A percentile compares a stretch with the other conserved stretches of the same genome.
Evolutionary conservation across 106 monocot genomes (phyloP).

Genomic region (Allium sativum): DNA sequence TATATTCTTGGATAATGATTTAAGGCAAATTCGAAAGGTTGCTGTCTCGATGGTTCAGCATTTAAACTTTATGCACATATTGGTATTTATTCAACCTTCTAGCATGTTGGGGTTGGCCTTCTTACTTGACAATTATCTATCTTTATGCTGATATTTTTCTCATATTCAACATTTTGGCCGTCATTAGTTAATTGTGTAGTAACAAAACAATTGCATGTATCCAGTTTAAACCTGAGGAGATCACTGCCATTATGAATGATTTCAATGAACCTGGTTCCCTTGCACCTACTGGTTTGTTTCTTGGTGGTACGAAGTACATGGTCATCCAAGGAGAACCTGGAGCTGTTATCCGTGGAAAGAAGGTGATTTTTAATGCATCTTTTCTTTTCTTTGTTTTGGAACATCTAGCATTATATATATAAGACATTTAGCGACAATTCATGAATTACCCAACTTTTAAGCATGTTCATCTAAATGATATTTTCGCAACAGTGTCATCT

Average conservation of each 20-base stretch:
- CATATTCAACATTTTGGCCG: neutral
- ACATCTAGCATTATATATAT: no score
- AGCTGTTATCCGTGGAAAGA: slow-evolving; percentile 60
- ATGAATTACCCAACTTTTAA: no score
- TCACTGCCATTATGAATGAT: slow-evolving; percentile 44
- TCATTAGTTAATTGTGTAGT: neutral
- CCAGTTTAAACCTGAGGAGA: slow-evolving; percentile 41
- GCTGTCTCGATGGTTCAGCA: no score
- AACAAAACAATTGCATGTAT: slow-evolving; percentile 1
- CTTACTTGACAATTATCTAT: neutral
- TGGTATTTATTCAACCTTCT: no score
- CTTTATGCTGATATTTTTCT: neutral
- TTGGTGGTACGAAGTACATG: slow-evolving; percentile 42
- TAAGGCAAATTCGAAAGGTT: no score
- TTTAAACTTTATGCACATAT: no score
- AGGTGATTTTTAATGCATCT: slow-evolving; percentile 2
- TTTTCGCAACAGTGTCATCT: no score
- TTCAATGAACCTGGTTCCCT: slow-evolving; percentile 50
- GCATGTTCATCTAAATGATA: no score
- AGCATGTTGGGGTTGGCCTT: neutral
- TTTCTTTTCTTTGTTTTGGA: neutral
- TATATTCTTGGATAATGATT: no score
- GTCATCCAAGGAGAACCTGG: slow-evolving; percentile 60
- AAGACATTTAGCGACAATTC: no score
- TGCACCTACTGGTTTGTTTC: slow-evolving; percentile 43